Base-by-base conservation (phyloP, 257 asterid genomes). In the Nicotiana knightiana region DNA sequence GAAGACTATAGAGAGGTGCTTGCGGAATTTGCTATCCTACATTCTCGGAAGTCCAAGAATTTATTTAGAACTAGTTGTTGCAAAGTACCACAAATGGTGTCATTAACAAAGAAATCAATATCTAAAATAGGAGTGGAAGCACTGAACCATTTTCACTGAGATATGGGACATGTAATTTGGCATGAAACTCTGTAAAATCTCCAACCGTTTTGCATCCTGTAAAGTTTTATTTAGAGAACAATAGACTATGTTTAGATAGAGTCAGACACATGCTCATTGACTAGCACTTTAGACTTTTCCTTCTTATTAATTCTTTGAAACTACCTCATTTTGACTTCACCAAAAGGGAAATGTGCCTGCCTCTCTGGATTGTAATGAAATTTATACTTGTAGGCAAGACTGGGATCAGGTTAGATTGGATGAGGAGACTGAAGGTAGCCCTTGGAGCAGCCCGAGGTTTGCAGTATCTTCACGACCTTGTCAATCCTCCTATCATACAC, bases 401-500 rank as follows among this genome's bases (percentile, higher is more conserved):
- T 0, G 97, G 98, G 6, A 91, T 94, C 84, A 88, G 91, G 83
- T 89, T 96, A 86, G 99, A 96, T 79, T 96, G 99, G 99, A 82
- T 79, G 86, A 93, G 94, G 86, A 86, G 99, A 81, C 93, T 96
- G 18, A 86, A 89, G 79, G 88, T 96, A 76, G 92, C 97, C 61
- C 84, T 94, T 28, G 99, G 98, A 77, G 97, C 97, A 30, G 98
- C 97, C 6, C 86, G 88, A 81, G 99, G 99, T 64, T 30, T 96
- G 83, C 98, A 94, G 37, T 96, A 96, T 87, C 88, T 96, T 77
- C 99, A 96, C 76, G 98, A 92, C 81, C 92, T 88, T 70, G 99
- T 97, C 21, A 61, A 93, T 63, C 99, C 99, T 86, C 97, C 98
- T 55, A 93, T 94, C 88, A 94, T 96, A 79, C 99, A 96, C 81